These are phyloP conservation scores for Botrytis cinerea DNA, from an alignment of 2,329 filamentous ascomycete genomes.

Conservation along the genomic window DNA sequence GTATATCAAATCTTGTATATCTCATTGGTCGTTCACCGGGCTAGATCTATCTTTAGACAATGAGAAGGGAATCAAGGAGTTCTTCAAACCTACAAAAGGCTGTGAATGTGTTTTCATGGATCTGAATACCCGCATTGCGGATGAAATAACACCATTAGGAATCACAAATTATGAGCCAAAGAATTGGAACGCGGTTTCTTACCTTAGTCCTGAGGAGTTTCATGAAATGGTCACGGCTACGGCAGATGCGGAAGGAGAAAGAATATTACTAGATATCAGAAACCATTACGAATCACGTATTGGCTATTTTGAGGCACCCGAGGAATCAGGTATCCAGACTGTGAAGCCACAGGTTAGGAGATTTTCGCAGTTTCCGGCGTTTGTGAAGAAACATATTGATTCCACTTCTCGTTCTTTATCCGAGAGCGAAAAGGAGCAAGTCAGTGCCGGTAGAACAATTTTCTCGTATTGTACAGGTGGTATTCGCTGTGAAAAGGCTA, in stretches of 20 bases:
- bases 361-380: conserved; percentile 42
- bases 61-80: conserved; percentile 26
- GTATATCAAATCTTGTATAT: conserved; percentile 37
- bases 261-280: conserved; percentile 39
- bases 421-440: neutral
- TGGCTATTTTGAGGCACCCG: conserved; percentile 40
- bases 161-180: conserved; percentile 39
- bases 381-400: conserved; percentile 35
- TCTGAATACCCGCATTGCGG: conserved; percentile 34
- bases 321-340: conserved; percentile 34
- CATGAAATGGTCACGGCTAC: conserved; percentile 29
- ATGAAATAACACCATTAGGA: conserved; percentile 42
- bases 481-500: conserved; percentile 42
- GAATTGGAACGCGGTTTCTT: conserved; percentile 37
- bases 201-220: conserved; percentile 37
- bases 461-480: conserved; percentile 43
- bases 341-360: conserved; percentile 39
- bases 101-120: conserved; percentile 40
- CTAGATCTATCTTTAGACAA: conserved; percentile 29
- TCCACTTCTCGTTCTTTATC: neutral
- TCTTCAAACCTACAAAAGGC: conserved; percentile 40
- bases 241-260: neutral
- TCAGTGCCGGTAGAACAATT: conserved; percentile 31
- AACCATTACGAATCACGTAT: conserved; percentile 43
- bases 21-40: conserved; percentile 40